A percentile compares a stretch with the other conserved stretches of the same genome.
Conservation (phyloP, 208 protist species). For the Herpetomonas samuelpessoai region DNA sequence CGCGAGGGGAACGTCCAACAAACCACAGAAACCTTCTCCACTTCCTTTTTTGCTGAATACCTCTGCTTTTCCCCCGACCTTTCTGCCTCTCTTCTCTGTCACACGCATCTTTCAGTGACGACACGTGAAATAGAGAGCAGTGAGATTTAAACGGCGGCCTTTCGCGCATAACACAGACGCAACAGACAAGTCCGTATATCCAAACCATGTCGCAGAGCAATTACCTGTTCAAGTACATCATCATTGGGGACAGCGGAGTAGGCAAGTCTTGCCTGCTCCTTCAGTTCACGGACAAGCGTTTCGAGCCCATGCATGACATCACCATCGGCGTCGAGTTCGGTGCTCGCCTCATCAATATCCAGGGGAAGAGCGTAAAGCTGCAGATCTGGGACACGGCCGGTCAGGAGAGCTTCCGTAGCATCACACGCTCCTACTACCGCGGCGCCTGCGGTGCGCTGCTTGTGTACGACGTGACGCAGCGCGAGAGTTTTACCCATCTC, state of each 20-base stretch:
- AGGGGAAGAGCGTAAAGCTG: conserved; percentile 97
- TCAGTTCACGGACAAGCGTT: conserved; percentile 99
- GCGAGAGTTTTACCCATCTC: conserved; percentile 97
- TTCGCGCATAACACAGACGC: conserved; percentile 14
- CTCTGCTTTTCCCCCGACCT: no score
- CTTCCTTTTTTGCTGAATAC: no score
- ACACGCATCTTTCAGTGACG: no score
- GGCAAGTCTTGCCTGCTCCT: conserved; percentile 99
- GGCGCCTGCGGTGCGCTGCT: conserved; percentile 98
- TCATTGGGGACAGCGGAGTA: conserved; percentile 95
- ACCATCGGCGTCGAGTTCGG: conserved; percentile 99
- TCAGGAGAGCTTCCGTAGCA: conserved; percentile 98
- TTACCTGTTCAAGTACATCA: conserved; percentile 98
- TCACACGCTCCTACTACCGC: conserved; percentile 99
- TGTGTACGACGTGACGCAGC: conserved; percentile 98
- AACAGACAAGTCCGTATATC: not conserved
- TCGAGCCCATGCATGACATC: conserved; percentile 98
- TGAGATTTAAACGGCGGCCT: no score
- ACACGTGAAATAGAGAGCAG: no score
- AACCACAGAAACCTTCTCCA: no score
- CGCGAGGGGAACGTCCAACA: no score
- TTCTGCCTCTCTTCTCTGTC: no score
- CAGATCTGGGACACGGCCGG: conserved; percentile 99
- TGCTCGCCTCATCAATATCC: conserved; percentile 94
- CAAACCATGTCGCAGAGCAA: conserved; percentile 40